Evolutionary conservation across 2,329 filamentous ascomycete genomes (phyloP).

Genomic region (Elsinoe perseae): DNA sequence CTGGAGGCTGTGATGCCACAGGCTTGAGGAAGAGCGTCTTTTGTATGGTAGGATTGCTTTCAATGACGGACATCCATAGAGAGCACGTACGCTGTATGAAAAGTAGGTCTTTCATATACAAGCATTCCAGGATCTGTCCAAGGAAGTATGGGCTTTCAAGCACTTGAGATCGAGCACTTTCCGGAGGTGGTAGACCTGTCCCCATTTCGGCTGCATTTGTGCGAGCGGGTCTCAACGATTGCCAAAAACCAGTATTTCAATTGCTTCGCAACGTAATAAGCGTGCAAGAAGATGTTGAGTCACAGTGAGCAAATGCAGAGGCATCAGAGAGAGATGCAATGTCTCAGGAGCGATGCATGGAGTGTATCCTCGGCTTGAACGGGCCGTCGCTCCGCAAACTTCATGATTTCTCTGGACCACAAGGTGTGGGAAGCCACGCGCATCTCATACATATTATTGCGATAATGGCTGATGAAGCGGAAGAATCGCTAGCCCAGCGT

Average conservation of each 20-base stretch:
- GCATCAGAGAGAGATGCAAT: not conserved
- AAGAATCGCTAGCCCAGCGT: slow-evolving; percentile 39
- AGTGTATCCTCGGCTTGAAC: not conserved
- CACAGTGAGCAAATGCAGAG: not conserved
- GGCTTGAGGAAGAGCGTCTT: not conserved
- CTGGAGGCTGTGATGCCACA: not conserved
- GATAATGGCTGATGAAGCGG: slow-evolving; percentile 22
- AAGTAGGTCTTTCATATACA: not conserved
- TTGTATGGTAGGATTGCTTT: not conserved
- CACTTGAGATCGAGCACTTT: not conserved
- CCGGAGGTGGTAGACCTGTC: not conserved
- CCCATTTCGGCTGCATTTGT: not conserved
- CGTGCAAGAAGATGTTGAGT: not conserved
- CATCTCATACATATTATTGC: not conserved
- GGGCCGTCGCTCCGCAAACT: not conserved
- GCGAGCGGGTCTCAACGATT: not conserved
- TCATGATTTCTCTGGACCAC: not conserved
- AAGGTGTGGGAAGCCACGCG: too few species aligned
- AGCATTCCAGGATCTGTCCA: not conserved
- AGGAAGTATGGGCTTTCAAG: not conserved
- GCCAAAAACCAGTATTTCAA: not conserved
- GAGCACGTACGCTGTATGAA: not conserved
- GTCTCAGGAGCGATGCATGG: not conserved
- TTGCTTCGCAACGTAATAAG: not conserved
- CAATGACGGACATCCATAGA: not conserved